Percentiles rank a stretch among this genome's conserved stretches.
phyloP scores from a whole-genome alignment of 768 basidiomycete species.

The Lactarius pseudohatsudake region DNA sequence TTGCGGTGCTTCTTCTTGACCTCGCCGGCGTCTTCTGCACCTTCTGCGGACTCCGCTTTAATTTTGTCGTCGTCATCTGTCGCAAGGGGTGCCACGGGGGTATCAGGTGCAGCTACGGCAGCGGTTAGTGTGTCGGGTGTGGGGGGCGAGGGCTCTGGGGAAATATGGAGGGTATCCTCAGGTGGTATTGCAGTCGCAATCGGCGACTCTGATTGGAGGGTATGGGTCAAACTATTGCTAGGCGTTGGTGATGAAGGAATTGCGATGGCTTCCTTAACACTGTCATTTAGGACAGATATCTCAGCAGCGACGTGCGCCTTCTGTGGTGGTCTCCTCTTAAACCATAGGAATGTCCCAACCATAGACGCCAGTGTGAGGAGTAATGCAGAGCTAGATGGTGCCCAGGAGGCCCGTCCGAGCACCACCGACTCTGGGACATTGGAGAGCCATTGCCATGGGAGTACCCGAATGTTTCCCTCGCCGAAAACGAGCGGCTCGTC shows the following conservation, averaged over 20 bases:
- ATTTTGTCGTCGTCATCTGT: neutral
- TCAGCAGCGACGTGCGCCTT: neutral
- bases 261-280: neutral
- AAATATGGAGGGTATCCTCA: neutral
- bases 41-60: slow-evolving; percentile 40
- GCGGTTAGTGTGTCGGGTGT: neutral
- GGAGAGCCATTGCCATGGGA: slow-evolving; percentile 18
- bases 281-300: neutral
- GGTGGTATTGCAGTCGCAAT: neutral
- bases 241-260: neutral
- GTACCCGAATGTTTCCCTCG: neutral
- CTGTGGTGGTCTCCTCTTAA: slow-evolving; percentile 2
- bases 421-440: slow-evolving; percentile 10
- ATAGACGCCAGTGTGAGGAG: slow-evolving; percentile 17
- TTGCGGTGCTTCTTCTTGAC: slow-evolving; percentile 37
- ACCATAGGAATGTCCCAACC: slow-evolving; percentile 16
- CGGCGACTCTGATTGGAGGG: neutral
- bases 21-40: slow-evolving; percentile 52
- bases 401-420: slow-evolving; percentile 7
- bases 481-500: slow-evolving; percentile 5
- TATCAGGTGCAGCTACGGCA: neutral
- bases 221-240: neutral
- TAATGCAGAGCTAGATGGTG: slow-evolving; percentile 6
- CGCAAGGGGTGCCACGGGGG: neutral
- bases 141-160: neutral